Conservation (phyloP, 1,139 yeast genomes). For the Zygoascus sp. region DNA sequence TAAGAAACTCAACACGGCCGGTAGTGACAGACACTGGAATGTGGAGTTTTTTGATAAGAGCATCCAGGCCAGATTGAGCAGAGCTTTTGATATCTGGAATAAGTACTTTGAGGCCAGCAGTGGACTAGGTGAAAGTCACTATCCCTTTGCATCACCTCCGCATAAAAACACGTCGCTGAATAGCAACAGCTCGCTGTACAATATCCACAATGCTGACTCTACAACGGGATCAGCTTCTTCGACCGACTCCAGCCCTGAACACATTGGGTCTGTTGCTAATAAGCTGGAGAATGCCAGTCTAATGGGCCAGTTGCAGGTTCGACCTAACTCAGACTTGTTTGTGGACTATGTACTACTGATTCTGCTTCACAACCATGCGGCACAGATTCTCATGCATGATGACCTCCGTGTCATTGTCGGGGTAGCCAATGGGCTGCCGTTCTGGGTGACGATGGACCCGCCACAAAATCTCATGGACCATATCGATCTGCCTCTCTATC, state of each 20-base stretch:
- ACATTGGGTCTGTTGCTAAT: conserved; percentile 13
- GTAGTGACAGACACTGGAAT: conserved; percentile 16
- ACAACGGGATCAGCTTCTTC: conserved; percentile 3
- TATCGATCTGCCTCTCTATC: conserved; percentile 18
- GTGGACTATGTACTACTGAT: conserved; percentile 26
- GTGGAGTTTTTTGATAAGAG: conserved; percentile 23
- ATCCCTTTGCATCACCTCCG: conserved; percentile 16
- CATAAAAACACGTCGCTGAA: not conserved
- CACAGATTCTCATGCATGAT: conserved; percentile 29
- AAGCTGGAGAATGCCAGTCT: conserved; percentile 19
- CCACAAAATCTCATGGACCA: conserved; percentile 9
- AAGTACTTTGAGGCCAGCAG: conserved; percentile 27
- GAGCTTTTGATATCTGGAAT: conserved; percentile 34
- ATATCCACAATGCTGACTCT: conserved; percentile 2
- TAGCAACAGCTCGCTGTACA: conserved; percentile 2
- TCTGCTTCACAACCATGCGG: conserved; percentile 29
- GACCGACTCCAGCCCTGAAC: not conserved
- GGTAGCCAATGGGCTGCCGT: conserved; percentile 15
- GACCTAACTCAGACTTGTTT: conserved; percentile 15
- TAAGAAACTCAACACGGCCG: conserved; percentile 15
- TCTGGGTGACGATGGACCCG: conserved; percentile 9
- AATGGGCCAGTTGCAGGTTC: conserved; percentile 19
- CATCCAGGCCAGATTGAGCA: conserved; percentile 28
- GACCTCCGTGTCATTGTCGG: conserved; percentile 23
- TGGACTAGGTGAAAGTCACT: conserved; percentile 21